These are phyloP conservation scores for Fusarium pilosicola DNA, from an alignment of 2,329 filamentous ascomycete genomes.

Conservation along the genomic window DNA sequence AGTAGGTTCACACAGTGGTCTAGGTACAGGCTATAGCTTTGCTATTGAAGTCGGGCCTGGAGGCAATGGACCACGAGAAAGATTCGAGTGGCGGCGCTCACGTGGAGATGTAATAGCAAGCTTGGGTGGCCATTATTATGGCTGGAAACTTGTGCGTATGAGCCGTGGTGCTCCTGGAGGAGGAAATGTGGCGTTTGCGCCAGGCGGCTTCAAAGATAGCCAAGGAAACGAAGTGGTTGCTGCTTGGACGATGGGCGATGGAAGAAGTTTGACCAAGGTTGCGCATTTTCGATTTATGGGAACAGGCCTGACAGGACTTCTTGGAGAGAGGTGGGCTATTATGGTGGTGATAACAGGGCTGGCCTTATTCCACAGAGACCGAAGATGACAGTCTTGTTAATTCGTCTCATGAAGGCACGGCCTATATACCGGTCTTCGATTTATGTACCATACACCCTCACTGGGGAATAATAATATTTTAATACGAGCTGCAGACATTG, in stretches of 20 bases:
- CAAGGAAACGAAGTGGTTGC: constrained; percentile 39
- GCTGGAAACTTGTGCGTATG: constrained; percentile 40
- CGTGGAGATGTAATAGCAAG: constrained; percentile 23
- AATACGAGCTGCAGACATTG: background rate
- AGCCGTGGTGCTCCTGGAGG: constrained; percentile 17
- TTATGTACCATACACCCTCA: background rate
- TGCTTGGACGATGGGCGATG: constrained; percentile 27
- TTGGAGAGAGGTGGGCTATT: constrained; percentile 44
- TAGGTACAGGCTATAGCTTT: constrained; percentile 26
- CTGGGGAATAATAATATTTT: background rate
- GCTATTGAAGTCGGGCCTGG: constrained; percentile 30
- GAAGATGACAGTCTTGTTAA: background rate
- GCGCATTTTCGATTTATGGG: constrained; percentile 39
- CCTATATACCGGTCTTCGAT: background rate
- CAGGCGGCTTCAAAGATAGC: constrained; percentile 27
- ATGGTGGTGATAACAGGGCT: constrained; percentile 38
- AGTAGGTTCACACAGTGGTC: constrained; percentile 5
- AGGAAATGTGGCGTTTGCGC: constrained; percentile 12
- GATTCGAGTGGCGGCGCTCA: constrained; percentile 40
- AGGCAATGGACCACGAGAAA: constrained; percentile 31
- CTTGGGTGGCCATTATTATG: constrained; percentile 24
- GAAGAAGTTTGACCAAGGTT: constrained; percentile 28
- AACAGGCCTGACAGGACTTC: constrained; percentile 33
- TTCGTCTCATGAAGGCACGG: too few species aligned
- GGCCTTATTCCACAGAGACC: constrained; percentile 24